Evolutionary conservation across 257 asterid species (phyloP).

Genomic region (Penstemon davidsonii): DNA sequence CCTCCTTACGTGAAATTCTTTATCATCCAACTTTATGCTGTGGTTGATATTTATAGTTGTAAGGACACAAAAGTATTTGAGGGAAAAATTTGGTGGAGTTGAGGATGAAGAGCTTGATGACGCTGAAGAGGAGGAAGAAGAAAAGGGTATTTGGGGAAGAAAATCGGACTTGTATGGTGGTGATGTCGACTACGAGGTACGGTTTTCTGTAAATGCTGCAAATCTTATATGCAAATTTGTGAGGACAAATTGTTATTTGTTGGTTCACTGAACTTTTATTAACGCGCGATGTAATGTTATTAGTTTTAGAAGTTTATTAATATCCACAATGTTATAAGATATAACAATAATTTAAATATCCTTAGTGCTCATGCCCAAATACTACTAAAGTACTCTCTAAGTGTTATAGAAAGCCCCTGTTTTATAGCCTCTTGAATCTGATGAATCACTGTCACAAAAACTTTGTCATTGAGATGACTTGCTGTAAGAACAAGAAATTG

Average conservation of each 20-base stretch:
- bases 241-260: not conserved
- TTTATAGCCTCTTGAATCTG: slow-evolving; percentile 1
- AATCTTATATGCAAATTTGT: slow-evolving; percentile 6
- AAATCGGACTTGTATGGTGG: slow-evolving; percentile 44
- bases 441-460: slow-evolving; percentile 9
- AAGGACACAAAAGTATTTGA: slow-evolving; percentile 64
- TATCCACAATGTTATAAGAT: not conserved
- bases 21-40: slow-evolving; percentile 17
- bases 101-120: slow-evolving; percentile 73
- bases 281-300: slow-evolving; percentile 5
- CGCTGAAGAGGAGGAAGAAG: slow-evolving; percentile 56
- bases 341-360: not conserved
- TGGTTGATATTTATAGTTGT: slow-evolving; percentile 45
- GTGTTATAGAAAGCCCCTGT: not conserved
- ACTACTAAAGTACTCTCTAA: slow-evolving; percentile 10
- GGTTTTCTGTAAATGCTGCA: slow-evolving; percentile 11
- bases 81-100: slow-evolving; percentile 62
- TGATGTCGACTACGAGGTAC: slow-evolving; percentile 56
- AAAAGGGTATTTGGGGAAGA: slow-evolving; percentile 54
- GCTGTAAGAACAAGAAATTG: too few species aligned
- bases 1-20: slow-evolving; percentile 13
- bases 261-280: slow-evolving; percentile 1
- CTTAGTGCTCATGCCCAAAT: slow-evolving; percentile 7
- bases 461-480: too few species aligned
- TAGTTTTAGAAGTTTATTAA: not conserved